phyloP scores from a whole-genome alignment of 495 filamentous ascomycete genomes.

The Daldinia vernicosa region DNA sequence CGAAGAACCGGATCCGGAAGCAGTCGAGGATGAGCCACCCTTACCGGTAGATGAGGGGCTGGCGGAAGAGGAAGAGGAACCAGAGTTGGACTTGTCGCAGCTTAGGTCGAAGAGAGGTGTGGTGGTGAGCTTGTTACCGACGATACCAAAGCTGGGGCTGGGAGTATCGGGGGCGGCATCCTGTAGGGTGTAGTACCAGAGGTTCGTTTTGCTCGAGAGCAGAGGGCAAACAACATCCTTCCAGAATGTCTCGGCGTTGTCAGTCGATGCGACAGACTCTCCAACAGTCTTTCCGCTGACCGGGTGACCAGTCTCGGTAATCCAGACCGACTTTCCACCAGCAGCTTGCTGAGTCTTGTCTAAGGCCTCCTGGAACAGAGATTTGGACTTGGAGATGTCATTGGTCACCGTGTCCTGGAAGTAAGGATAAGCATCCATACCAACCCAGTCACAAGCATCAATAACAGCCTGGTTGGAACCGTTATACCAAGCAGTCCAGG shows the following conservation, averaged over 20 bases:
- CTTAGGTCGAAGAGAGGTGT: slow-evolving; percentile 71
- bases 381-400: slow-evolving; percentile 66
- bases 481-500: slow-evolving; percentile 88
- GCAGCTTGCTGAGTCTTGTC: slow-evolving; percentile 64
- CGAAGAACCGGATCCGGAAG: slow-evolving; percentile 26
- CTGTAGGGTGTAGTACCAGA: slow-evolving; percentile 80
- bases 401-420: slow-evolving; percentile 77
- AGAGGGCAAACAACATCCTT: slow-evolving; percentile 76
- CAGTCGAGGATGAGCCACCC: slow-evolving; percentile 19
- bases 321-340: slow-evolving; percentile 77
- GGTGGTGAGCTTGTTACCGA: slow-evolving; percentile 54
- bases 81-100: slow-evolving; percentile 50
- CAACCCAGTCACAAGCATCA: slow-evolving; percentile 76
- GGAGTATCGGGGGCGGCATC: slow-evolving; percentile 66
- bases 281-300: slow-evolving; percentile 69
- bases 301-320: slow-evolving; percentile 93
- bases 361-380: slow-evolving; percentile 71
- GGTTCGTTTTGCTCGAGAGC: slow-evolving; percentile 69
- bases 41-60: slow-evolving; percentile 23
- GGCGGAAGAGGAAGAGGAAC: slow-evolving; percentile 31
- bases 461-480: slow-evolving; percentile 74
- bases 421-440: slow-evolving; percentile 79
- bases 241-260: slow-evolving; percentile 85
- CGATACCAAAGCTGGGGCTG: slow-evolving; percentile 74
- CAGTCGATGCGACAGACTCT: slow-evolving; percentile 66